phyloP scores from a whole-genome alignment of 176 grass and related monocot species.

The Oryza rufipogon region DNA sequence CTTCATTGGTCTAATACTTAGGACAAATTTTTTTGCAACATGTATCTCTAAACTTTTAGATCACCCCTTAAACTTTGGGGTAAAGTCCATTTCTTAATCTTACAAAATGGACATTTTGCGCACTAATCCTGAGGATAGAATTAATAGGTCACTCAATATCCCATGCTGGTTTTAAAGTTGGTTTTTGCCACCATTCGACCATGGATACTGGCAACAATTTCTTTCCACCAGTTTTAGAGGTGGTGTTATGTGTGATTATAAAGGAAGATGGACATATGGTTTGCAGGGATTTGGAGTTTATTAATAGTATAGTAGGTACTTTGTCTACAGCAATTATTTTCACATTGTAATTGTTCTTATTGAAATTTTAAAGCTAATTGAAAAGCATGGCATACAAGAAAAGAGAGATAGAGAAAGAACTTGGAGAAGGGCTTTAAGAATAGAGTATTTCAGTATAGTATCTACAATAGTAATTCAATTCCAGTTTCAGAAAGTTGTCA shows the following conservation, averaged over 20 bases:
- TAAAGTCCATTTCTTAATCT: neutral
- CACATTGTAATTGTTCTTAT: constrained; percentile 18
- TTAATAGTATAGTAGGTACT: neutral
- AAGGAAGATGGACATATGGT: neutral
- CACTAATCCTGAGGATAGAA: neutral
- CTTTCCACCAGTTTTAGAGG: neutral
- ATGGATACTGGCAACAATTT: neutral
- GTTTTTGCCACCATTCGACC: neutral
- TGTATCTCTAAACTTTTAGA: neutral
- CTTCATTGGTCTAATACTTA: neutral
- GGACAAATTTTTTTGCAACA: neutral
- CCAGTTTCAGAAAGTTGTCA: constrained; percentile 28
- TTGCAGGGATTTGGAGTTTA: neutral
- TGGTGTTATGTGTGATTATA: neutral
- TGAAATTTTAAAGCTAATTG: neutral
- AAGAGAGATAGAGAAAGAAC: neutral
- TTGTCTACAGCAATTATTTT: neutral
- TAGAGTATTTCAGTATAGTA: neutral
- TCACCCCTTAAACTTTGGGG: neutral
- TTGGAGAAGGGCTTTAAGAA: constrained; percentile 28
- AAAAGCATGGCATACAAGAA: neutral
- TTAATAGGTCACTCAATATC: neutral
- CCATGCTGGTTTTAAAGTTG: neutral
- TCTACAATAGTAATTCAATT: constrained; percentile 33
- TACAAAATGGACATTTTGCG: neutral